These are phyloP conservation scores for Sphaerostilbella broomeana DNA, from an alignment of 2,329 filamentous ascomycete genomes.

Conservation along the genomic window DNA sequence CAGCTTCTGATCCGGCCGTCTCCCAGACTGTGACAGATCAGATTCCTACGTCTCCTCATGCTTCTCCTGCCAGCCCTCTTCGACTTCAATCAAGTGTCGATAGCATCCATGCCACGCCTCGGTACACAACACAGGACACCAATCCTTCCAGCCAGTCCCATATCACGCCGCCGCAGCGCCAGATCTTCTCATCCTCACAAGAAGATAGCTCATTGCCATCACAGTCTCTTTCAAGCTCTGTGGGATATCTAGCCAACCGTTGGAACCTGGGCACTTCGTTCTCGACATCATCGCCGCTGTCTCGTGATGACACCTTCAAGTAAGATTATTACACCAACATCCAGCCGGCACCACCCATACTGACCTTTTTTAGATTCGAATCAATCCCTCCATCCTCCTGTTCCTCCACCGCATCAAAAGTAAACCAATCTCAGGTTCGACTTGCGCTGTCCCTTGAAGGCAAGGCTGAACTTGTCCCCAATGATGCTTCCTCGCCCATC, in stretches of 20 bases:
- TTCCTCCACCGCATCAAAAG: slow-evolving; percentile 35
- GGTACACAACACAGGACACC: slow-evolving; percentile 8
- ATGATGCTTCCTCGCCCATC: slow-evolving; percentile 62
- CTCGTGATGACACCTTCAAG: slow-evolving; percentile 41
- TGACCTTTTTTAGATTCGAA: slow-evolving; percentile 30
- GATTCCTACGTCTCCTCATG: slow-evolving; percentile 20
- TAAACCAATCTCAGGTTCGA: slow-evolving; percentile 53
- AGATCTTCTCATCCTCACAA: slow-evolving; percentile 23
- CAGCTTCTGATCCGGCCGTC: slow-evolving; percentile 22
- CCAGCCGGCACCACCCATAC: not conserved
- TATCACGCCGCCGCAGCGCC: slow-evolving; percentile 20
- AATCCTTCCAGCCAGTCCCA: slow-evolving; percentile 9
- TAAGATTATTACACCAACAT: slow-evolving; percentile 24
- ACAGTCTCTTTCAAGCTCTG: slow-evolving; percentile 37
- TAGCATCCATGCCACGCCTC: slow-evolving; percentile 22
- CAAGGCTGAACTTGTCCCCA: slow-evolving; percentile 76
- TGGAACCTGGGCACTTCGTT: slow-evolving; percentile 50
- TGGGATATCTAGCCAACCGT: slow-evolving; percentile 49
- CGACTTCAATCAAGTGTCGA: slow-evolving; percentile 22
- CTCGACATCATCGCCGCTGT: slow-evolving; percentile 40
- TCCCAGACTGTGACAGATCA: slow-evolving; percentile 20
- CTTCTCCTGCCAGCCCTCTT: slow-evolving; percentile 22
- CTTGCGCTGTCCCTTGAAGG: slow-evolving; percentile 82
- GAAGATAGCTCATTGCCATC: slow-evolving; percentile 26
- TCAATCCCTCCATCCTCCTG: slow-evolving; percentile 38